Base-by-base conservation (phyloP, 2,329 filamentous ascomycete species). In the Arthrobotrys iridis region DNA sequence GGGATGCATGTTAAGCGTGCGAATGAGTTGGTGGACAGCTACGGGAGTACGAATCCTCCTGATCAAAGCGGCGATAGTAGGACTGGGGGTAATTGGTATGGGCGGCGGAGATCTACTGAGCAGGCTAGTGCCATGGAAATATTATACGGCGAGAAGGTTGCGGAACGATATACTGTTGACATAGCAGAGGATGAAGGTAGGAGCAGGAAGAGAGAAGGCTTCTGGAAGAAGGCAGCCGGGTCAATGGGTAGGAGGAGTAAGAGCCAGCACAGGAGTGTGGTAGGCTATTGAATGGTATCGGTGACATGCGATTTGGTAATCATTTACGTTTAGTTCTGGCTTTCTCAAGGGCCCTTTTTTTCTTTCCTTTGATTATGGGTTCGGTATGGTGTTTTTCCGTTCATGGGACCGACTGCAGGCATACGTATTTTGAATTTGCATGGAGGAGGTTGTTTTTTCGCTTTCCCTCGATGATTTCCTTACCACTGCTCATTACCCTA, bases 1-100 rank as follows among this genome's bases (percentile, higher is more conserved):
- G 50, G 50, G 28, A 57, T 60, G 28, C 59, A 62, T 4, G 62
- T 67, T 40, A 43, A 30, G 24, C 52, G 70, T 18, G 70, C 70
- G 35, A 67, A 67, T 43, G 70, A 74, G 30, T 24, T 74, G 13
- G 70, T 74, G 18, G 40, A 66, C 45, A 74, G 46, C n/a, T 74
- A 74, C 24, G 62, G 70, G 11, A 74, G 62, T 13, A 43, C 62
- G 4, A 58, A 55, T 55, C 33, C 45, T 57, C 30, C 37, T 24
- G 41, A 52, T 33, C 59, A 48, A n/a, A 28, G 18, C 18, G 22
- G 15, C 3, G 4, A 13, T 26, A 35, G 30, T 4, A 30, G 18
- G 28, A 28, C 24, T 20, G 46, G 40, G 41, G 41, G 33, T 8
- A 40, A 18, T n/a, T 58, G 26, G 24, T 55, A 62, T 15, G 24